Percentiles rank a stretch among this genome's conserved stretches.
These are phyloP conservation scores for Neofusicoccum kwambonambiense DNA, from an alignment of 2,329 filamentous ascomycete species.

Conservation along the genomic window DNA sequence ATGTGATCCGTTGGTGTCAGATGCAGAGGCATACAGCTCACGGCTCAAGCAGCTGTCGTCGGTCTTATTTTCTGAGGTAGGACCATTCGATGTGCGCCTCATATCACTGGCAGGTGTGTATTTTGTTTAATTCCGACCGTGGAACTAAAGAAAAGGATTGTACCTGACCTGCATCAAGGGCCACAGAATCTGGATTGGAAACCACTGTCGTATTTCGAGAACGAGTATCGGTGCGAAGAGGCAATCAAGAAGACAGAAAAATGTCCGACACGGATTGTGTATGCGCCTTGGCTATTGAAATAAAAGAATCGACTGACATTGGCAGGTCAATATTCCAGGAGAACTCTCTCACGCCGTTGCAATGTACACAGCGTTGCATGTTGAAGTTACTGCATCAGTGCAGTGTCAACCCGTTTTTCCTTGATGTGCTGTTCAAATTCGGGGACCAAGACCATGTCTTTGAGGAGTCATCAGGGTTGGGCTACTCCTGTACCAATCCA, in stretches of 20 bases:
- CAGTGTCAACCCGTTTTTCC: not conserved
- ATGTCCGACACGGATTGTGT: not conserved
- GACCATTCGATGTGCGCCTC: not conserved
- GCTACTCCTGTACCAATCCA: not conserved
- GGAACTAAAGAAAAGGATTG: no score
- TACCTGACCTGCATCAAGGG: not conserved
- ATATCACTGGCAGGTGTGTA: not conserved
- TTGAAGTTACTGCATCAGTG: not conserved
- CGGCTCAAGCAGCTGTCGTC: not conserved
- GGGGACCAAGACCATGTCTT: conserved; percentile 15
- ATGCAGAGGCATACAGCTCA: not conserved
- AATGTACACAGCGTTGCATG: not conserved
- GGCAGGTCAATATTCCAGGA: not conserved
- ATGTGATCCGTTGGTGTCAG: not conserved
- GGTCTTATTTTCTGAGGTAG: not conserved
- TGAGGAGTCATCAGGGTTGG: conserved; percentile 18
- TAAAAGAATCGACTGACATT: not conserved
- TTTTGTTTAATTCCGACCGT: not conserved
- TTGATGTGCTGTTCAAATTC: conserved; percentile 20
- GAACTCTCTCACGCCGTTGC: not conserved
- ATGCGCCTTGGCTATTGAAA: not conserved
- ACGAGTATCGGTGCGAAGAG: not conserved
- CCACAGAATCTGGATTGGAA: not conserved
- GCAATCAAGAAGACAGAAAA: not conserved
- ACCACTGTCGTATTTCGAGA: not conserved